Conservation (phyloP, 2,329 filamentous ascomycete species). For the Verticillium dahliae region DNA sequence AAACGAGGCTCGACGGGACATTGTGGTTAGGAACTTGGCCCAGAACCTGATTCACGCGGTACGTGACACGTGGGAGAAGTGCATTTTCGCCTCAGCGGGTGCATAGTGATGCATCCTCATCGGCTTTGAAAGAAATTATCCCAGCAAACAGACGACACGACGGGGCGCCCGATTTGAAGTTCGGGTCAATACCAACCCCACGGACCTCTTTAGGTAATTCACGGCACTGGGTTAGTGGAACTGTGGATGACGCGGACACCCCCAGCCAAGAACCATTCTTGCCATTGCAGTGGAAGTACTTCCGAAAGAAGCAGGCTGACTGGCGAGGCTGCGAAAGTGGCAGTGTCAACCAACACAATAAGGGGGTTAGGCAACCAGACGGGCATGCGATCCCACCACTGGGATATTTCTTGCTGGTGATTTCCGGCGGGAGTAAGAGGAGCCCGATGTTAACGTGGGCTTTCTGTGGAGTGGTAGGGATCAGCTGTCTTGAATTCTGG, state of each 20-base stretch:
- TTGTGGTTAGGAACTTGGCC: background rate
- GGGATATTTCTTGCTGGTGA: background rate
- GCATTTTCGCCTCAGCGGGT: background rate
- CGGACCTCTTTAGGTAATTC: background rate
- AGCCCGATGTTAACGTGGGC: background rate
- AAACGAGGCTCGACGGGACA: background rate
- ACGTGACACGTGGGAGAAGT: background rate
- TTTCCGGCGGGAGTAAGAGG: background rate
- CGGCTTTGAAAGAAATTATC: background rate
- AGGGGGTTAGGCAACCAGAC: background rate
- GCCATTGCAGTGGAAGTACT: background rate
- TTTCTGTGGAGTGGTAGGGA: background rate
- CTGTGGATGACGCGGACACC: background rate
- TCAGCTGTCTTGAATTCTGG: background rate
- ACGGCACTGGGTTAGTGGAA: background rate
- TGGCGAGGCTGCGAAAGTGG: background rate
- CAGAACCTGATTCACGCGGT: background rate
- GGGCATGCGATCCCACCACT: background rate
- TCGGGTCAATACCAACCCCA: background rate
- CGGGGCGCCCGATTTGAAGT: background rate
- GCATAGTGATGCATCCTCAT: background rate
- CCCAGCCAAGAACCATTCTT: background rate
- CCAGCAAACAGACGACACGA: background rate
- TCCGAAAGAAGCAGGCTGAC: background rate
- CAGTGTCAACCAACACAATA: background rate